phyloP scores from a whole-genome alignment of 148 eudicot species.

The Rhododendron molle region DNA sequence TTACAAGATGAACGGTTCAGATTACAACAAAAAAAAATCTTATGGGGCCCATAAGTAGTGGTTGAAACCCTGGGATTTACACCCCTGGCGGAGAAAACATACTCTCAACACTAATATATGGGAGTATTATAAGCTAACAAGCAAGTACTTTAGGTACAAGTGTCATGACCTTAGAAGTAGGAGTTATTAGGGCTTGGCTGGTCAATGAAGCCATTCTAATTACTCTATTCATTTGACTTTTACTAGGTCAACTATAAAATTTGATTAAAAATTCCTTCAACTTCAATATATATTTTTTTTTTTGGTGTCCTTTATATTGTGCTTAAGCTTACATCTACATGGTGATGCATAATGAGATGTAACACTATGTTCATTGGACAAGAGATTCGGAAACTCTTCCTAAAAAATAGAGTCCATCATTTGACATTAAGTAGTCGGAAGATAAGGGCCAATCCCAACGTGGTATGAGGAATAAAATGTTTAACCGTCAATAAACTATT shows the following conservation, averaged over 20 bases:
- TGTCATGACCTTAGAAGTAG: background rate
- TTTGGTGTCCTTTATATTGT: background rate
- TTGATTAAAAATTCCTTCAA: background rate
- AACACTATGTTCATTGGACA: background rate
- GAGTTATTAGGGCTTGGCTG: background rate
- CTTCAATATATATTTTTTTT: background rate
- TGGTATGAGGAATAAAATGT: background rate
- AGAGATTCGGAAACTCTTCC: background rate
- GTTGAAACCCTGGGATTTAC: too few relatives aligned
- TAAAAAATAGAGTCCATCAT: background rate
- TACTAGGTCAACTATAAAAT: background rate
- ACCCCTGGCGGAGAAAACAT: too few relatives aligned
- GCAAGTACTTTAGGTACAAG: background rate
- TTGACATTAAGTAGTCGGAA: background rate
- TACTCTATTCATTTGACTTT: background rate
- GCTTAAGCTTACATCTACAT: background rate
- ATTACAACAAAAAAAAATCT: too few relatives aligned
- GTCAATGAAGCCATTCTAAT: background rate
- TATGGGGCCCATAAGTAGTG: too few relatives aligned
- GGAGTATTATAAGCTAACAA: background rate
- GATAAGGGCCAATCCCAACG: background rate
- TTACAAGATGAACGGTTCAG: too few relatives aligned
- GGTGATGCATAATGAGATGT: background rate
- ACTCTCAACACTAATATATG: too few relatives aligned
- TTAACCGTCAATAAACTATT: background rate